Evolutionary conservation across 2,329 filamentous ascomycete genomes (phyloP).

Genomic region (Paracorniculantispora psalliotae): DNA sequence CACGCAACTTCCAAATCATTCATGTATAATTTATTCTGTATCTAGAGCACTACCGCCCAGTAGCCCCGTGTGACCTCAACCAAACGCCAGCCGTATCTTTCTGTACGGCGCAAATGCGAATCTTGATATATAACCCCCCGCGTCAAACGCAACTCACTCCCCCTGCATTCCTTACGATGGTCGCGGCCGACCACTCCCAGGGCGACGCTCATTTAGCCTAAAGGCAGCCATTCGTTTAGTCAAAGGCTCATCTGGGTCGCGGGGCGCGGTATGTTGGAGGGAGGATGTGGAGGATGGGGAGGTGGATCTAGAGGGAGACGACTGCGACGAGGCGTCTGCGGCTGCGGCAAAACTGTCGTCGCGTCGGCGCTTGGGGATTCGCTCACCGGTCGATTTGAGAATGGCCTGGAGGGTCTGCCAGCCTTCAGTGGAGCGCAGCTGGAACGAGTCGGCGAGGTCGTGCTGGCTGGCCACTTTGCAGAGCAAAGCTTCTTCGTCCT

Average conservation of each 20-base stretch:
- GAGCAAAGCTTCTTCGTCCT: conserved; percentile 87
- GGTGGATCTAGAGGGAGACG: conserved; percentile 7
- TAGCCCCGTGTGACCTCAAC: background rate
- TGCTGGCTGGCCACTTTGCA: conserved; percentile 79
- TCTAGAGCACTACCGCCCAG: background rate
- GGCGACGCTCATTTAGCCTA: conserved; percentile 49
- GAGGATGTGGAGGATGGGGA: conserved; percentile 23
- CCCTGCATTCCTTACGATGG: background rate
- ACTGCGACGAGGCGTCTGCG: conserved; percentile 18
- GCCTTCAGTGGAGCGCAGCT: conserved; percentile 79
- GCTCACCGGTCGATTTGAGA: conserved; percentile 95
- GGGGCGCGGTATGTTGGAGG: conserved; percentile 21
- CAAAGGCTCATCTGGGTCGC: conserved; percentile 46
- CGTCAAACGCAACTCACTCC: background rate
- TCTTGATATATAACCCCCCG: background rate
- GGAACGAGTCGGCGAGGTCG: conserved; percentile 73
- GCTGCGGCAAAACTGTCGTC: conserved; percentile 26
- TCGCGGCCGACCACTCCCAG: background rate
- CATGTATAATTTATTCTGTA: background rate
- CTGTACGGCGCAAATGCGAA: background rate
- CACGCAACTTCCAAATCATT: too few relatives aligned
- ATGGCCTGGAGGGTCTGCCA: conserved; percentile 94
- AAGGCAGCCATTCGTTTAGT: conserved; percentile 63
- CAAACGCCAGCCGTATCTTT: conserved; percentile 5
- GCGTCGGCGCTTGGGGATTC: conserved; percentile 70